Conservation (phyloP, 2,329 filamentous ascomycete species). For the Colletotrichum eremochloae region DNA sequence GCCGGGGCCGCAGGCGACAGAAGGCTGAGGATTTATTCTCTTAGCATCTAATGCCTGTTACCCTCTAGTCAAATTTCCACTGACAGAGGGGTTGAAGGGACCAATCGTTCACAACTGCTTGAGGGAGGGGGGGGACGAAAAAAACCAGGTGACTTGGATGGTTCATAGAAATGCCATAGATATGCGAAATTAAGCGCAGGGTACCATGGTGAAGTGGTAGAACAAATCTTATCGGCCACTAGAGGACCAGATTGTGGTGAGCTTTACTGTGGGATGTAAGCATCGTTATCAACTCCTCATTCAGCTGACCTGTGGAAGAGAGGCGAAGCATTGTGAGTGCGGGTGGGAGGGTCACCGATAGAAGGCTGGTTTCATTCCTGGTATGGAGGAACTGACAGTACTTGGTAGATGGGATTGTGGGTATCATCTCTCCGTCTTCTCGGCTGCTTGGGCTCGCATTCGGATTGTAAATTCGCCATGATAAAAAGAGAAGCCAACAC, state of each 20-base stretch:
- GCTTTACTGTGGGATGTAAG: background rate
- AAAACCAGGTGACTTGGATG: background rate
- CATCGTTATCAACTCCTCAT: background rate
- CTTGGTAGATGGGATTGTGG: background rate
- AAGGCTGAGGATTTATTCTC: slow-evolving; percentile 81
- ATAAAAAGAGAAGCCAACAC: background rate
- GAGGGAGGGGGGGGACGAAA: background rate
- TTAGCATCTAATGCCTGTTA: slow-evolving; percentile 50
- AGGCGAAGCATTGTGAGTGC: too few species aligned
- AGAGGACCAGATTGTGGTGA: background rate
- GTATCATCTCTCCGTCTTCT: background rate
- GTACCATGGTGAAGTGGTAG: background rate
- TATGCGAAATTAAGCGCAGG: background rate
- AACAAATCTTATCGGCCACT: background rate
- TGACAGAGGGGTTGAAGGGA: too few species aligned
- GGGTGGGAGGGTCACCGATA: background rate
- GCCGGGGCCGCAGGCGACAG: slow-evolving; percentile 70
- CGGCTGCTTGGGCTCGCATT: background rate
- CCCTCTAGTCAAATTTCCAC: background rate
- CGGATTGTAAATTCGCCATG: background rate
- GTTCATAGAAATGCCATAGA: background rate
- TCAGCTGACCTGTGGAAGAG: background rate
- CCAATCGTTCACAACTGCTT: background rate
- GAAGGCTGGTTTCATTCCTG: background rate
- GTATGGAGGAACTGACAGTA: background rate